phyloP scores from a whole-genome alignment of 75 land plant genomes.

The Picea glauca region DNA sequence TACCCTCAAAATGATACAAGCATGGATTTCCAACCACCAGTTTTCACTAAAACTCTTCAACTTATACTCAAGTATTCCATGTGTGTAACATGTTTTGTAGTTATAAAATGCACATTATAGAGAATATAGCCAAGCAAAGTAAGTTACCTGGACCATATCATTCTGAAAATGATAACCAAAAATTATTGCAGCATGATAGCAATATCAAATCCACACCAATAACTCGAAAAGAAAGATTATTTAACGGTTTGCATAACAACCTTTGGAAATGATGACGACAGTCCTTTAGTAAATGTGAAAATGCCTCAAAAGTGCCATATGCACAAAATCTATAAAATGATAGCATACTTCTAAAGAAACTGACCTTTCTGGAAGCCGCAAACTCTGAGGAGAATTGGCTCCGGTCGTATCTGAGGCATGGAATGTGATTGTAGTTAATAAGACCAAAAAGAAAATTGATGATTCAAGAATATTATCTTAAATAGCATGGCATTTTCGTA shows the following conservation, averaged over 20 bases:
- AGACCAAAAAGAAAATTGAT: background rate
- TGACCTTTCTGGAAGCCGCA: constrained; percentile 92
- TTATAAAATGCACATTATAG: background rate
- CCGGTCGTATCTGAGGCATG: constrained; percentile 48
- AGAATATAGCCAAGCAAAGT: background rate
- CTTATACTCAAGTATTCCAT: background rate
- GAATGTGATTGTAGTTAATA: constrained; percentile 11
- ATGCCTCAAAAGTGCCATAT: background rate
- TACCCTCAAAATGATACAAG: background rate
- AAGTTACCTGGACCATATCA: background rate
- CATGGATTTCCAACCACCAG: background rate
- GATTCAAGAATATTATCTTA: background rate
- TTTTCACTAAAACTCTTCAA: background rate
- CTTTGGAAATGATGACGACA: background rate
- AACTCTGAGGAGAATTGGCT: constrained; percentile 41
- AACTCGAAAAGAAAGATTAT: background rate
- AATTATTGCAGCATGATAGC: background rate
- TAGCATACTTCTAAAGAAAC: background rate
- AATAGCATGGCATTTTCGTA: background rate
- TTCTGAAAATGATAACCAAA: background rate
- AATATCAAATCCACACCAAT: background rate
- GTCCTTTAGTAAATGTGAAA: background rate
- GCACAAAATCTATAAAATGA: background rate
- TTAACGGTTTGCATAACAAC: background rate
- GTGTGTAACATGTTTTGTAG: constrained; percentile 2